phyloP scores from a whole-genome alignment of 805 yeast species.

The Yamadazyma sp. region DNA sequence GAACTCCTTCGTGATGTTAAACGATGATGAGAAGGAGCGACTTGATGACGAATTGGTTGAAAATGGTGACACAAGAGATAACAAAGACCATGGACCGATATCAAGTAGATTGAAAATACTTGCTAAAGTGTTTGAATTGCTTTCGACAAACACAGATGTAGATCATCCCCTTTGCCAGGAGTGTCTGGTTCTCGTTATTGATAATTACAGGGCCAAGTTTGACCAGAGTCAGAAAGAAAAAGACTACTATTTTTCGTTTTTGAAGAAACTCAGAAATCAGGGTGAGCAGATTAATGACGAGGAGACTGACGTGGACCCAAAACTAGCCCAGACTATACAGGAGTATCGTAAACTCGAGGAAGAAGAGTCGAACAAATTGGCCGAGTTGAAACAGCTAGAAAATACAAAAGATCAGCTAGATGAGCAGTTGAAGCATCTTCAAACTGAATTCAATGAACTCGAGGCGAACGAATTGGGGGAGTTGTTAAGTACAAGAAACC shows the following conservation, averaged over 20 bases:
- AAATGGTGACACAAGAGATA: slow-evolving; percentile 12
- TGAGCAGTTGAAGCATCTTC: slow-evolving; percentile 45
- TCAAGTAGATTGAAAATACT: slow-evolving; percentile 54
- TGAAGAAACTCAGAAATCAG: slow-evolving; percentile 58
- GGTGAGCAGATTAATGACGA: slow-evolving; percentile 14
- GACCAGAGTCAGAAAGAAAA: slow-evolving; percentile 75
- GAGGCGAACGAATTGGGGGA: slow-evolving; percentile 47
- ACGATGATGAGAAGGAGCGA: slow-evolving; percentile 13
- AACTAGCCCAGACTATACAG: slow-evolving; percentile 44
- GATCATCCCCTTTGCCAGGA: slow-evolving; percentile 86
- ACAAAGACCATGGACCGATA: slow-evolving; percentile 21
- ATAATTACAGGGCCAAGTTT: slow-evolving; percentile 64
- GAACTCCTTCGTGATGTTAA: slow-evolving; percentile 21
- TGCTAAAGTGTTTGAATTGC: slow-evolving; percentile 65
- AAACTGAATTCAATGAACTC: slow-evolving; percentile 32
- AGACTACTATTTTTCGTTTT: slow-evolving; percentile 71
- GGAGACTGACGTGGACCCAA: slow-evolving; percentile 24
- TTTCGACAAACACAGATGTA: slow-evolving; percentile 68
- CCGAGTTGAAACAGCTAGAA: slow-evolving; percentile 41
- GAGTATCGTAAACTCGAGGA: slow-evolving; percentile 47
- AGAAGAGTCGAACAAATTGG: slow-evolving; percentile 33
- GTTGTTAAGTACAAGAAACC: slow-evolving; percentile 52
- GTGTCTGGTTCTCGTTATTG: slow-evolving; percentile 68
- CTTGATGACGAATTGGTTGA: slow-evolving; percentile 2
- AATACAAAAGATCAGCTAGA: slow-evolving; percentile 45